Percentiles rank a stretch among this genome's conserved stretches.
These are phyloP conservation scores for Suhomyces vadensis DNA, from an alignment of 805 yeast genomes.

Conservation along the genomic window DNA sequence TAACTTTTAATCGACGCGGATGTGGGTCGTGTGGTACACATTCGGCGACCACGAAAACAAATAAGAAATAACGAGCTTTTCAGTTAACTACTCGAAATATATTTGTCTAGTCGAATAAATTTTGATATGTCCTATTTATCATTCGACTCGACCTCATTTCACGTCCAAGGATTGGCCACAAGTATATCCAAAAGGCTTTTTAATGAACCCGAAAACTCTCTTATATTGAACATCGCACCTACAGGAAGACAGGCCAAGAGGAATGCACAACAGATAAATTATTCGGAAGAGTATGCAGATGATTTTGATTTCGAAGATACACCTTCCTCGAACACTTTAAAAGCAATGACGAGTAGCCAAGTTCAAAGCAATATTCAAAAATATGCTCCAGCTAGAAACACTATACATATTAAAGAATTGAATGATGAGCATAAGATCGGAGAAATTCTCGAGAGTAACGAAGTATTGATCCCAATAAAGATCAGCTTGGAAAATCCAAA, in stretches of 20 bases:
- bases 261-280: conserved; percentile 67
- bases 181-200: conserved; percentile 67
- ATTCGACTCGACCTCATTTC: conserved; percentile 24
- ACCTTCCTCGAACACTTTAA: conserved; percentile 18
- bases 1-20: not conserved
- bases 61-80: too few species aligned
- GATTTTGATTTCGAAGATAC: conserved; percentile 29
- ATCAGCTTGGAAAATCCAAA: conserved; percentile 60
- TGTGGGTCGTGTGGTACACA: not conserved
- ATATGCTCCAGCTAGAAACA: conserved; percentile 25
- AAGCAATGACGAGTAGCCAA: conserved; percentile 28
- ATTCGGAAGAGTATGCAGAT: conserved; percentile 49
- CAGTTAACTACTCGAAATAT: too few species aligned
- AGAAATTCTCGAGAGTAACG: conserved; percentile 36
- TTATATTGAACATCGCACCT: conserved; percentile 65
- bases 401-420: conserved; percentile 23
- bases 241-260: conserved; percentile 79
- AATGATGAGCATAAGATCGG: conserved; percentile 23
- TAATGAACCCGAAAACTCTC: conserved; percentile 69
- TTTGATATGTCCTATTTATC: conserved; percentile 17
- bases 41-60: not conserved
- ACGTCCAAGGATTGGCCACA: conserved; percentile 81
- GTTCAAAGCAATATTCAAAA: conserved; percentile 36
- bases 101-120: too few species aligned
- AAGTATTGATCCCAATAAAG: conserved; percentile 64